phyloP scores from a whole-genome alignment of 179 eudicot species.

The Vitellaria paradoxa region DNA sequence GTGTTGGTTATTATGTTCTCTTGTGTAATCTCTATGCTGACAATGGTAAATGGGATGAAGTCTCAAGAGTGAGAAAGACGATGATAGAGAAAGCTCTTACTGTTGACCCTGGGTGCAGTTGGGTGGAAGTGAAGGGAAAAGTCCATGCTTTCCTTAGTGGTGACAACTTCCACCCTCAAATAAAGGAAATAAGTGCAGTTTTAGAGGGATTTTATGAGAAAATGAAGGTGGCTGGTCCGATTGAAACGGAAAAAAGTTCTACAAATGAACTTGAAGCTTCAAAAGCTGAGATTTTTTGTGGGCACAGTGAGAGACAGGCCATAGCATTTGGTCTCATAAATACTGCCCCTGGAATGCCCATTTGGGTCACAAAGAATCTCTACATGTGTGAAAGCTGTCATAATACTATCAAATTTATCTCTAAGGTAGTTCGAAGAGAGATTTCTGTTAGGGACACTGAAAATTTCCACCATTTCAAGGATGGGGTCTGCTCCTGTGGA shows the following conservation, averaged over 20 bases:
- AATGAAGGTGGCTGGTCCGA: slow-evolving; percentile 43
- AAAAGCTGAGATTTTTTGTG: slow-evolving; percentile 73
- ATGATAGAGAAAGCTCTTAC: slow-evolving; percentile 69
- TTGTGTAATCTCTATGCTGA: slow-evolving; percentile 65
- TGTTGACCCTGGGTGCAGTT: slow-evolving; percentile 80
- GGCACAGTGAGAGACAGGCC: slow-evolving; percentile 81
- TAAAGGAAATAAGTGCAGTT: slow-evolving; percentile 53
- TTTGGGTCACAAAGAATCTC: slow-evolving; percentile 77
- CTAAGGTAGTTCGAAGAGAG: slow-evolving; percentile 67
- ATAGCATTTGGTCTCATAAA: slow-evolving; percentile 67
- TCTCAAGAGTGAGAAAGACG: slow-evolving; percentile 46
- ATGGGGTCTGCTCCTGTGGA: slow-evolving; percentile 39
- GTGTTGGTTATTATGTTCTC: slow-evolving; percentile 62
- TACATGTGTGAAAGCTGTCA: slow-evolving; percentile 77
- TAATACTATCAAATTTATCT: slow-evolving; percentile 55
- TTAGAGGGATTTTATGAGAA: slow-evolving; percentile 59
- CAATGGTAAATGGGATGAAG: slow-evolving; percentile 63
- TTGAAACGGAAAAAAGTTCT: slow-evolving; percentile 24
- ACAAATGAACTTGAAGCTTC: slow-evolving; percentile 38
- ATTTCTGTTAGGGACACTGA: slow-evolving; percentile 72
- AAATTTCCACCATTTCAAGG: slow-evolving; percentile 68
- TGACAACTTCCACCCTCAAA: slow-evolving; percentile 70
- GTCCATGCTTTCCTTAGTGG: slow-evolving; percentile 82
- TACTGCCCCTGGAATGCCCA: slow-evolving; percentile 68
- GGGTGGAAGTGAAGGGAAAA: slow-evolving; percentile 83